These are phyloP conservation scores for Penicillium argentinense DNA, from an alignment of 495 filamentous ascomycete species.

Conservation along the genomic window DNA sequence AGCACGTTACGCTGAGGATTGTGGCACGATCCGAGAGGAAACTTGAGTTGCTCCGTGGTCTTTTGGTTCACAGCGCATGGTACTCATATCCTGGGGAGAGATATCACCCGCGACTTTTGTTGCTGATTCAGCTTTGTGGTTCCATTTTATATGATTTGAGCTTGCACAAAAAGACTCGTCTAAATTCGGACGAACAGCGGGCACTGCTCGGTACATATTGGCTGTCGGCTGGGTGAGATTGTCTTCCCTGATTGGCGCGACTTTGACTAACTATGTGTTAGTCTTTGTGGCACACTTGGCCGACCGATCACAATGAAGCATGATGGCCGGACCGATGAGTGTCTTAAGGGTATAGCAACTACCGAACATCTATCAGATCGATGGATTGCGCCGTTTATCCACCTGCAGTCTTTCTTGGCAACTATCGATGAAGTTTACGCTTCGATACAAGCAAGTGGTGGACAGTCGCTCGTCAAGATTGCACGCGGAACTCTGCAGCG, in stretches of 20 bases:
- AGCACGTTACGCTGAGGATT: slow-evolving; percentile 18
- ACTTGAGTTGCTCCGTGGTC: slow-evolving; percentile 22
- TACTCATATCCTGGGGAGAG: slow-evolving; percentile 23
- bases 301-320: slow-evolving; percentile 15
- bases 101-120: slow-evolving; percentile 21
- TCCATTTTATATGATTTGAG: slow-evolving; percentile 23
- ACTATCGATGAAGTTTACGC: slow-evolving; percentile 16
- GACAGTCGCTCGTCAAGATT: slow-evolving; percentile 8
- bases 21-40: slow-evolving; percentile 23
- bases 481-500: slow-evolving; percentile 12
- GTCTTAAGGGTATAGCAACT: slow-evolving; percentile 2
- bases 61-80: slow-evolving; percentile 22
- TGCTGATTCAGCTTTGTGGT: slow-evolving; percentile 22
- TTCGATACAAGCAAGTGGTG: slow-evolving; percentile 15
- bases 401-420: slow-evolving; percentile 15
- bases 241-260: slow-evolving; percentile 1
- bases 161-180: slow-evolving; percentile 16
- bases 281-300: slow-evolving; percentile 8
- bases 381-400: slow-evolving; percentile 18
- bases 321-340: slow-evolving; percentile 11
- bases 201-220: slow-evolving; percentile 23
- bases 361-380: slow-evolving; percentile 14
- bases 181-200: slow-evolving; percentile 17
- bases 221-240: slow-evolving; percentile 18
- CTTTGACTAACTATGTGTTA: slow-evolving; percentile 9